Conservation (phyloP, 2,329 filamentous ascomycete species). For the Scytalidium lignicola region DNA sequence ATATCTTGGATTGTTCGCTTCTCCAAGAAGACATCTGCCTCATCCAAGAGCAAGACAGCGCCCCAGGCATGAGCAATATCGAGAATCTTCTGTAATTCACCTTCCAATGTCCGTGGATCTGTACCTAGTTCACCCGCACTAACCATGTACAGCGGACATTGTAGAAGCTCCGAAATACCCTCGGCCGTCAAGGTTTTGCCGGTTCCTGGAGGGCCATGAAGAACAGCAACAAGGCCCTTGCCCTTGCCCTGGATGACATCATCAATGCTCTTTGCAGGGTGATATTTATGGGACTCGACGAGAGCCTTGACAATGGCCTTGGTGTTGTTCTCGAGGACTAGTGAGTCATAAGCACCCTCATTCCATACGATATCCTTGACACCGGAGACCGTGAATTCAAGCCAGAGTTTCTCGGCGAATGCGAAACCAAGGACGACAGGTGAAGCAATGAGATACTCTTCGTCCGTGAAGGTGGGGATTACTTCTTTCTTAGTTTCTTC, state of each 20-base stretch:
- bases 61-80: constrained; percentile 85
- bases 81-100: constrained; percentile 75
- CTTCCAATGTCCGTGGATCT: constrained; percentile 67
- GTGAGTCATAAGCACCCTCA: constrained; percentile 71
- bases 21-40: constrained; percentile 81
- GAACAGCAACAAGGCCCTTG: constrained; percentile 73
- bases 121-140: constrained; percentile 79
- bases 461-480: constrained; percentile 63
- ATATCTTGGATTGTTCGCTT: constrained; percentile 79
- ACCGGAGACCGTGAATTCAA: constrained; percentile 77
- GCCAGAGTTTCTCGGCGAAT: constrained; percentile 84
- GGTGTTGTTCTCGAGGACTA: constrained; percentile 62
- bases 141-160: constrained; percentile 78
- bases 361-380: constrained; percentile 83
- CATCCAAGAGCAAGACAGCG: constrained; percentile 78
- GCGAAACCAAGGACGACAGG: constrained; percentile 82
- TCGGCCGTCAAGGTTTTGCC: constrained; percentile 88
- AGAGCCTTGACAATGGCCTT: constrained; percentile 72
- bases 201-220: constrained; percentile 81
- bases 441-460: constrained; percentile 78
- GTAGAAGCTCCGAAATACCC: constrained; percentile 76
- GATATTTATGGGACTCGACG: constrained; percentile 79
- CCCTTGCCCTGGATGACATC: constrained; percentile 81
- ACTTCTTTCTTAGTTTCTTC: constrained; percentile 26
- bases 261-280: constrained; percentile 75